Evolutionary conservation across 2,329 filamentous ascomycete species (phyloP).

Genomic region (Massarina eburnea): DNA sequence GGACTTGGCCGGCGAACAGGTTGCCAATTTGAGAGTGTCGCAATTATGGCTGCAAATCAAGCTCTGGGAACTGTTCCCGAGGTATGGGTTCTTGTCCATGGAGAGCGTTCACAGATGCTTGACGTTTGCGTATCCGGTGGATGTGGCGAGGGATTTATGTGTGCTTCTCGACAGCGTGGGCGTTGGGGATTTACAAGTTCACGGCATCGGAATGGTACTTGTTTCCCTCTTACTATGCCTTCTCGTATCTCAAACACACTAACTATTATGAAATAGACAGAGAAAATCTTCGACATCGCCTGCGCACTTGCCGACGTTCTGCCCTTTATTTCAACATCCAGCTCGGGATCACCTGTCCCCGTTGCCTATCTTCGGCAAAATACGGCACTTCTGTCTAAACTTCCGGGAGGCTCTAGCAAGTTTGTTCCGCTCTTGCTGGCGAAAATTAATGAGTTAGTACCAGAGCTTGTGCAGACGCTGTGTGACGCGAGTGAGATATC

Average conservation of each 20-base stretch:
- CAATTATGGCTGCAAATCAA: slow-evolving; percentile 68
- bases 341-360: slow-evolving; percentile 16
- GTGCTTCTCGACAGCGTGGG: slow-evolving; percentile 38
- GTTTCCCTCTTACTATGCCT: neutral
- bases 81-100: slow-evolving; percentile 54
- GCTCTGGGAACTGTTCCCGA: slow-evolving; percentile 63
- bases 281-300: slow-evolving; percentile 34
- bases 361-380: slow-evolving; percentile 22
- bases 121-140: slow-evolving; percentile 65
- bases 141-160: slow-evolving; percentile 63
- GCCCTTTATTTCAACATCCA: slow-evolving; percentile 20
- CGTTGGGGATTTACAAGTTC: slow-evolving; percentile 23
- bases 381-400: slow-evolving; percentile 19
- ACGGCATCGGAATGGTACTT: slow-evolving; percentile 32
- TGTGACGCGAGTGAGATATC: slow-evolving; percentile 18
- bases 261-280: slow-evolving; percentile 13
- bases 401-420: slow-evolving; percentile 25
- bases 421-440: slow-evolving; percentile 29
- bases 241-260: neutral
- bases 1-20: slow-evolving; percentile 54
- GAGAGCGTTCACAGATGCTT: slow-evolving; percentile 55
- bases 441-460: slow-evolving; percentile 29
- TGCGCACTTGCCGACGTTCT: slow-evolving; percentile 32
- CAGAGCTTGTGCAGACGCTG: slow-evolving; percentile 19
- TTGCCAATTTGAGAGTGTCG: slow-evolving; percentile 59